These are phyloP conservation scores for Coniosporium uncinatum DNA, from an alignment of 2,329 filamentous ascomycete genomes.

Conservation along the genomic window DNA sequence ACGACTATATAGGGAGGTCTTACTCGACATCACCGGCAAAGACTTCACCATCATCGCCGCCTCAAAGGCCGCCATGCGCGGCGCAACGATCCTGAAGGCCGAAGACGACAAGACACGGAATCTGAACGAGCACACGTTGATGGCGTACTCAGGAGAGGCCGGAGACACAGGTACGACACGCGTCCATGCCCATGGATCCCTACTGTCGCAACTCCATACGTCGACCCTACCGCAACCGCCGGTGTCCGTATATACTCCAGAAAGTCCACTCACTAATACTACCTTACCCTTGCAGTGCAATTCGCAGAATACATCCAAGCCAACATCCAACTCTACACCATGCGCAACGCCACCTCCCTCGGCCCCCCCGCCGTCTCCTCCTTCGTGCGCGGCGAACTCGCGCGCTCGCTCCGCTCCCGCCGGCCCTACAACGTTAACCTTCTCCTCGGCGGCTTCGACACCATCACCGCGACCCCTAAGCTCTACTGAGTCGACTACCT, in stretches of 20 bases:
- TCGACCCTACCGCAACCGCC: no score
- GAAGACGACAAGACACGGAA: slow-evolving; percentile 93
- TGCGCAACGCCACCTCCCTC: slow-evolving; percentile 94
- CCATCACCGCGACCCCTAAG: slow-evolving; percentile 84
- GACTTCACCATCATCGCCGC: slow-evolving; percentile 98
- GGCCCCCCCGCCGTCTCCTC: slow-evolving; percentile 84
- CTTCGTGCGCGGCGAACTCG: slow-evolving; percentile 93
- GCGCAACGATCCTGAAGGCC: slow-evolving; percentile 91
- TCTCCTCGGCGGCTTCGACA: slow-evolving; percentile 88
- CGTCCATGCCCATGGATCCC: no score
- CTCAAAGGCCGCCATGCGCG: slow-evolving; percentile 97
- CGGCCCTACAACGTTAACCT: slow-evolving; percentile 98
- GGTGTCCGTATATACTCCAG: no score
- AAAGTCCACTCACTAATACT: no score
- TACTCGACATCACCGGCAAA: slow-evolving; percentile 97
- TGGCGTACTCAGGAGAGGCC: slow-evolving; percentile 94
- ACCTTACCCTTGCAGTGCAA: slow-evolving; percentile 62
- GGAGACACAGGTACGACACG: slow-evolving; percentile 75
- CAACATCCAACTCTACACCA: slow-evolving; percentile 96
- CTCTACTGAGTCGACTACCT: slow-evolving; percentile 98
- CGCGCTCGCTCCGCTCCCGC: slow-evolving; percentile 82
- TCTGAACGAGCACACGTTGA: slow-evolving; percentile 89
- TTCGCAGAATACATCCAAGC: slow-evolving; percentile 99
- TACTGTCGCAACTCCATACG: no score
- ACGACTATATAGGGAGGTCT: slow-evolving; percentile 85